Base-by-base conservation (phyloP, 2,329 filamentous ascomycete species). In the Coleophoma eucalyptorum region DNA sequence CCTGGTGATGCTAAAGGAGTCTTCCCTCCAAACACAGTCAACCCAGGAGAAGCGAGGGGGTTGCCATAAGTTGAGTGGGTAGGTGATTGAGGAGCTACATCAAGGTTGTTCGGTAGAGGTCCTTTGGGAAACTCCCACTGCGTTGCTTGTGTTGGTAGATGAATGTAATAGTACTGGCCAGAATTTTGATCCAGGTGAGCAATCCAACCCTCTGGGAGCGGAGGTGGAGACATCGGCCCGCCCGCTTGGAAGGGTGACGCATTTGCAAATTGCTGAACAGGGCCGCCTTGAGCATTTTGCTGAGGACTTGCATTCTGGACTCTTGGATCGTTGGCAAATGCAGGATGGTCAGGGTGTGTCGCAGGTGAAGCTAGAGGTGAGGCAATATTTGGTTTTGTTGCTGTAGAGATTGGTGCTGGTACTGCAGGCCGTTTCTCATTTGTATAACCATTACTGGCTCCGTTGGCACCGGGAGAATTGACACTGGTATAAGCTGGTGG, bases 61-160 rank as follows among this genome's bases (percentile, higher is more conserved):
- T 90, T 89, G 53, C 86, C 87, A 60, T 90, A 91, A 0, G 86
- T 86, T 46, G 85, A 90, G 19, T 83, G 83, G 1, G 87, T 86
- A 0, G 93, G 93, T 6, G 93, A 97, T 50, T 97, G 72, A 0
- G 93, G 93, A 15, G 84, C 78, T 13, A 88, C 80, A 53, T 95
- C 91, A 56, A 96, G 81, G 55, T 90, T 89, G 49, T 97, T 77
- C 1, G 93, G 93, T 20, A 90, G 96, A 0, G 92, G 92, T 0
- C 93, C 93, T 71, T 97, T 97, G 26, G 94, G 94, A 59, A 97
- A 97, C 64, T 99, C 94, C 94, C 94, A 99, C 66, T 99, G 94
- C 1, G 94, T 99, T 3, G 92, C 90, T 66, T 97, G 94, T 0
- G 90, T 92, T 1, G 92, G 89, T 31, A 99, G 78, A 67, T 99